Evolutionary conservation across 129 eudicot genomes (phyloP).

Genomic region (Artemisia annua): DNA sequence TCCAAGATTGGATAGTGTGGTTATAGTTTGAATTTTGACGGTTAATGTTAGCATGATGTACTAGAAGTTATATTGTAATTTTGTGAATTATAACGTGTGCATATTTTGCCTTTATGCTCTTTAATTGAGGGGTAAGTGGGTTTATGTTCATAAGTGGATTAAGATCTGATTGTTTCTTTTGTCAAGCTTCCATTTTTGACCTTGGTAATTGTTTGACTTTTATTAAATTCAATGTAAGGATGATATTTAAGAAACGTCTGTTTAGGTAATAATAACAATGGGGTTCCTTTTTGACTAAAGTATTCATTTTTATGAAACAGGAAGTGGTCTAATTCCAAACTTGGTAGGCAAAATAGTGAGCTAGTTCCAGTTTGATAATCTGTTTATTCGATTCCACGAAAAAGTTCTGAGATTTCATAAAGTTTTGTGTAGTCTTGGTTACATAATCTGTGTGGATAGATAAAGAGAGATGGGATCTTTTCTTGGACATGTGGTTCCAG

Average conservation of each 20-base stretch:
- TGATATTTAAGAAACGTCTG: slow-evolving; percentile 15
- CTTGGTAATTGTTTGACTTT: slow-evolving; percentile 27
- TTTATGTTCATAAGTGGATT: not conserved
- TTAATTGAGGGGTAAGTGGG: not conserved
- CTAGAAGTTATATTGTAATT: not conserved
- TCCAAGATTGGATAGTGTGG: slow-evolving; percentile 11
- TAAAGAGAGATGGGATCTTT: slow-evolving; percentile 80
- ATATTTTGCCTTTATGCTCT: not conserved
- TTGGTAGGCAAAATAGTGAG: slow-evolving; percentile 3
- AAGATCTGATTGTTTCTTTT: slow-evolving; percentile 32
- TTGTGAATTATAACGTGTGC: slow-evolving; percentile 9
- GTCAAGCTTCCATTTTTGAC: slow-evolving; percentile 35
- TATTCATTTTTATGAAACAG: slow-evolving; percentile 36
- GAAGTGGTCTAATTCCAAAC: slow-evolving; percentile 19
- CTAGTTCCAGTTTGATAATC: not conserved
- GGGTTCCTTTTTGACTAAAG: slow-evolving; percentile 17
- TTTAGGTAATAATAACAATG: not conserved
- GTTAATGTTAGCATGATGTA: not conserved
- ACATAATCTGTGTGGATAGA: slow-evolving; percentile 15
- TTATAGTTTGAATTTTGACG: slow-evolving; percentile 28
- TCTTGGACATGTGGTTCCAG: slow-evolving; percentile 86
- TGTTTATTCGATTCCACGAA: not conserved
- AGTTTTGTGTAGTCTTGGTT: not conserved
- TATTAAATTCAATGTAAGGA: not conserved
- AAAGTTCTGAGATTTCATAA: not conserved